Percentiles rank a stretch among this genome's conserved stretches.
These are phyloP conservation scores for Garcia nutans DNA, from an alignment of 345 rosid species.

Conservation along the genomic window DNA sequence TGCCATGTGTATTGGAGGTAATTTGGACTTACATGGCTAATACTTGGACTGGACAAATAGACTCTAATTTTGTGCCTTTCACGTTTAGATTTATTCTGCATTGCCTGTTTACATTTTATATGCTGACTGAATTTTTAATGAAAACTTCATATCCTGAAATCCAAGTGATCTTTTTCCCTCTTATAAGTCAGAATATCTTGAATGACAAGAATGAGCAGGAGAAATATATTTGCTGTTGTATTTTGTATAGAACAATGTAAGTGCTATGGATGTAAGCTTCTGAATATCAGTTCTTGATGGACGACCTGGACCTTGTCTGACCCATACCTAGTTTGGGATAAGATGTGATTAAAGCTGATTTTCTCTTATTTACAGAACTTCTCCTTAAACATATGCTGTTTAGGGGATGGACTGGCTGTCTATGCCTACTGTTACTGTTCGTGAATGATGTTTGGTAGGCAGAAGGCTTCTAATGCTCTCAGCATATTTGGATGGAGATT, in stretches of 20 bases:
- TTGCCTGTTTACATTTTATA: not conserved
- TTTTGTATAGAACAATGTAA: not conserved
- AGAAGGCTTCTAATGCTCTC: conserved; percentile 54
- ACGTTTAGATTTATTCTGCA: not conserved
- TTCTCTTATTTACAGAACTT: conserved; percentile 14
- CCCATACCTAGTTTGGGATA: not conserved
- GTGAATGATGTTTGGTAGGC: conserved; percentile 84
- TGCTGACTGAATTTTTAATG: not conserved
- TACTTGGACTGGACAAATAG: not conserved
- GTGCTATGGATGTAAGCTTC: not conserved
- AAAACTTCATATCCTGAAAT: not conserved
- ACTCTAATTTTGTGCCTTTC: not conserved
- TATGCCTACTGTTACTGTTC: conserved; percentile 49
- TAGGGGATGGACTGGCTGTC: conserved; percentile 87
- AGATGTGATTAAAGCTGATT: not conserved
- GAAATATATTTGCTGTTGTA: not conserved
- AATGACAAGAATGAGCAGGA: not conserved
- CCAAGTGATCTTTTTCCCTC: not conserved
- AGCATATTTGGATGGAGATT: conserved; percentile 67
- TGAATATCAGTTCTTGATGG: not conserved
- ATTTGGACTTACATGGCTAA: no score
- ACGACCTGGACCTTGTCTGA: not conserved
- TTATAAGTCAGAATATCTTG: not conserved
- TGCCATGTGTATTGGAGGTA: no score
- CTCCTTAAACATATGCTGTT: conserved; percentile 19